phyloP scores from a whole-genome alignment of 192 early-diverging fungal genomes.

The Coemansia interrupta region DNA sequence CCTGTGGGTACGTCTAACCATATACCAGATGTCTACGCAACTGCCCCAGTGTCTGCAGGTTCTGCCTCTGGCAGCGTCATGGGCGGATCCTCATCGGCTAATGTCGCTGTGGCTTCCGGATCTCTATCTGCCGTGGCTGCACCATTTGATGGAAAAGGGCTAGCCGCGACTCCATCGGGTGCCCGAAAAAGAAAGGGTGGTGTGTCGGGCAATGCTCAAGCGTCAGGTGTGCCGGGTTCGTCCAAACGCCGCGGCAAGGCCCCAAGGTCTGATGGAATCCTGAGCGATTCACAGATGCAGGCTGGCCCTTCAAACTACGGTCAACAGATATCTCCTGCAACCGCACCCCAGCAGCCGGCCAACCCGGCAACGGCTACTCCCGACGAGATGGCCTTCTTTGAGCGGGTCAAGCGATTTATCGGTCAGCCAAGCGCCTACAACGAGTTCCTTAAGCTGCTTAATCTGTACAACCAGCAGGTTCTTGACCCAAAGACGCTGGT shows the following conservation, averaged over 20 bases:
- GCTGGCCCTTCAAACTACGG: conserved; percentile 12
- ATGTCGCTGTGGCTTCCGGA: conserved; percentile 4
- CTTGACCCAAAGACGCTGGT: conserved; percentile 80
- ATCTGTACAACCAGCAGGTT: conserved; percentile 91
- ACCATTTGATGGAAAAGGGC: conserved; percentile 13
- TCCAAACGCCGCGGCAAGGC: conserved; percentile 45
- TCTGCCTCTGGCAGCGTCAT: background rate
- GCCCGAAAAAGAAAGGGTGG: conserved; percentile 38
- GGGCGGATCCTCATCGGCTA: conserved; percentile 4
- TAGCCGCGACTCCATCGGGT: conserved; percentile 20
- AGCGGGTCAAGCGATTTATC: conserved; percentile 82
- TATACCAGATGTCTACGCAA: conserved; percentile 22
- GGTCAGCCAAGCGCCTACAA: conserved; percentile 84
- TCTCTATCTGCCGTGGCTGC: conserved; percentile 16
- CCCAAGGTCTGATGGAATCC: conserved; percentile 17
- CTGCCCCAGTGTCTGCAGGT: conserved; percentile 2
- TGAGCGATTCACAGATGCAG: background rate
- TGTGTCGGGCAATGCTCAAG: conserved; percentile 23
- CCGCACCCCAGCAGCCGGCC: conserved; percentile 16
- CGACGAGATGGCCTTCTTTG: conserved; percentile 94
- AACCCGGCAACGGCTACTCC: conserved; percentile 50
- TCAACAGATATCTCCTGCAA: background rate
- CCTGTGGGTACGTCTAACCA: conserved; percentile 17
- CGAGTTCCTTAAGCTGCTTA: conserved; percentile 95
- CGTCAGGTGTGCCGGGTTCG: conserved; percentile 19